Percentiles rank a stretch among this genome's conserved stretches.
Evolutionary conservation across 2,329 filamentous ascomycete species (phyloP).

Genomic region (Colletotrichum salicis): DNA sequence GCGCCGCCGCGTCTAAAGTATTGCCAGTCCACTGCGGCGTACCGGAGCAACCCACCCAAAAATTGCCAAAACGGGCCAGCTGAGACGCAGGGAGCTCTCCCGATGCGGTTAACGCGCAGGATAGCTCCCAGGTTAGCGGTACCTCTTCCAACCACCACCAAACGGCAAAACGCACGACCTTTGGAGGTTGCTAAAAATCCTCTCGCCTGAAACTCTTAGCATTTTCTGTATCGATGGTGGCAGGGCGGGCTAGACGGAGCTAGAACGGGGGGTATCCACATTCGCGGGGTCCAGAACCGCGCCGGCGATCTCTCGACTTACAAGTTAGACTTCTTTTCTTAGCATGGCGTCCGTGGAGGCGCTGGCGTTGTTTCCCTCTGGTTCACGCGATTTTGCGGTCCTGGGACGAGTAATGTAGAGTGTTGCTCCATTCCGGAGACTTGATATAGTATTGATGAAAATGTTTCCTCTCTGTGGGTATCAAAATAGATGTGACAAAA

Average conservation of each 20-base stretch:
- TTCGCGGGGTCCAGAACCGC: neutral
- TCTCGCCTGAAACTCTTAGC: constrained; percentile 2
- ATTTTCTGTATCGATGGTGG: neutral
- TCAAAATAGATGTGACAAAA: neutral
- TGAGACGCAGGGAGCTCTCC: neutral
- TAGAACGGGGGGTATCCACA: neutral
- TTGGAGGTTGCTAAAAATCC: neutral
- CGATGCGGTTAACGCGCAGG: neutral
- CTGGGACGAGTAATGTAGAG: neutral
- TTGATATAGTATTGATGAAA: neutral
- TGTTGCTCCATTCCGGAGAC: neutral
- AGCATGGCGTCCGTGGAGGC: neutral
- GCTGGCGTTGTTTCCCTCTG: neutral
- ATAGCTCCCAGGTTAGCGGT: neutral
- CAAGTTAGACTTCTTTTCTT: neutral
- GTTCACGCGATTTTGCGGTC: neutral
- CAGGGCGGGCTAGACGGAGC: neutral
- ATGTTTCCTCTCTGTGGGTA: constrained; percentile 6
- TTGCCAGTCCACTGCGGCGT: neutral
- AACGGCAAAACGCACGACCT: neutral
- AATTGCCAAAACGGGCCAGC: neutral
- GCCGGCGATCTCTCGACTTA: neutral
- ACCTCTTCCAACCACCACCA: neutral
- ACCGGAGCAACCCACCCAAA: neutral
- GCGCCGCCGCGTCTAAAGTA: neutral